A percentile compares a stretch with the other conserved stretches of the same genome.
These are phyloP conservation scores for Phylloporus arenicola DNA, from an alignment of 768 basidiomycete genomes.

Conservation along the genomic window DNA sequence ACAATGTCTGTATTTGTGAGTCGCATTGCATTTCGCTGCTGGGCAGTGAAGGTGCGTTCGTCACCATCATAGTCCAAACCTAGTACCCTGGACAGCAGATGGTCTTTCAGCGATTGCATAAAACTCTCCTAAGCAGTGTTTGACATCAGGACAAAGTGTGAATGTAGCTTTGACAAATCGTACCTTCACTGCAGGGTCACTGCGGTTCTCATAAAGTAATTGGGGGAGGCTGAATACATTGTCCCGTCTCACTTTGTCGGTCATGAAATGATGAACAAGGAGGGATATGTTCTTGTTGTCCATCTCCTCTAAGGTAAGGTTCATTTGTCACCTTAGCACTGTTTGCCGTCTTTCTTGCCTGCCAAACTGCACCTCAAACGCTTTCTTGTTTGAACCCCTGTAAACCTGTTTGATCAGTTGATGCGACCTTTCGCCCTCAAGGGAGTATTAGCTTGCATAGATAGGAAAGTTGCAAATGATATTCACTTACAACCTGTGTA, in stretches of 20 bases:
- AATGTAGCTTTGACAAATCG: background rate
- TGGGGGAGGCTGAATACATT: background rate
- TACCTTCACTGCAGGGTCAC: no score
- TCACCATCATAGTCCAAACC: slow-evolving; percentile 1
- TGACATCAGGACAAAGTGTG: background rate
- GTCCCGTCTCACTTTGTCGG: background rate
- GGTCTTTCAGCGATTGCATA: no score
- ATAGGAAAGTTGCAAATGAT: no score
- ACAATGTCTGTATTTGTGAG: background rate
- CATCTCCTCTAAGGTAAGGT: background rate
- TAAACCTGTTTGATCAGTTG: background rate
- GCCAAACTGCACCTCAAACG: background rate
- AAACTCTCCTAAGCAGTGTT: slow-evolving; percentile 5
- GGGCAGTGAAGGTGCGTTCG: background rate
- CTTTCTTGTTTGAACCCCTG: background rate
- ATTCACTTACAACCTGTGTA: background rate
- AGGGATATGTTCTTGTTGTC: background rate
- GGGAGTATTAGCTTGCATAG: background rate
- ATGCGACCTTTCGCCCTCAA: background rate
- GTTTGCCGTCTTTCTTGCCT: background rate
- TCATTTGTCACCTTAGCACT: background rate
- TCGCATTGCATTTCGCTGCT: background rate
- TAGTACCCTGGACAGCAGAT: slow-evolving; percentile 12
- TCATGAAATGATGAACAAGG: background rate
- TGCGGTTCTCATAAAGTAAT: background rate